Conservation (phyloP, 306 rosid species). For the Ochetophila trinervis region DNA sequence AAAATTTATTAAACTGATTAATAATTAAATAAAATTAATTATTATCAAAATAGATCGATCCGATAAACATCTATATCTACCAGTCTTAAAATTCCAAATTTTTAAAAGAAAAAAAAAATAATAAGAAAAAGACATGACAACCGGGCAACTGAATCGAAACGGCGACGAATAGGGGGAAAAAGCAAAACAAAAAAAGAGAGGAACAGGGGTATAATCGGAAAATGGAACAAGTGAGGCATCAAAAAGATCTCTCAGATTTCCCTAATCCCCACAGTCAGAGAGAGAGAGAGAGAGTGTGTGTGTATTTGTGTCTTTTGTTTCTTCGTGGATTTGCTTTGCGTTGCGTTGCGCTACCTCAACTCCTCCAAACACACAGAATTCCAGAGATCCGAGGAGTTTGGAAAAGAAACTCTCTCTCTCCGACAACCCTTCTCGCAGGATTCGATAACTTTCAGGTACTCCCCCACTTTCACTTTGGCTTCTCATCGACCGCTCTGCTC, state of each 20-base stretch:
- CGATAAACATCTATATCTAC: too few relatives aligned
- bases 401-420: conserved; percentile 33
- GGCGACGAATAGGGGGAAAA: not conserved
- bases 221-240: not conserved
- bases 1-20: too few relatives aligned
- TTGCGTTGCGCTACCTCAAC: conserved; percentile 19
- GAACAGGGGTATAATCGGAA: conserved; percentile 15
- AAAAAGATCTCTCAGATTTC: conserved; percentile 12
- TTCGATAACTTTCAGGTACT: conserved; percentile 24
- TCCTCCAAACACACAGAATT: conserved; percentile 18
- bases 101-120: not conserved
- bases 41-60: too few relatives aligned
- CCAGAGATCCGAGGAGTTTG: conserved; percentile 43
- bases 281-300: too few relatives aligned
- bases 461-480: conserved; percentile 4
- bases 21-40: too few relatives aligned
- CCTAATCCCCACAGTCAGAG: not conserved
- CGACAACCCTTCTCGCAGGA: not conserved
- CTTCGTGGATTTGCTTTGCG: not conserved
- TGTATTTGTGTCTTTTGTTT: too few relatives aligned
- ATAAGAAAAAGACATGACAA: not conserved
- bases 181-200: not conserved
- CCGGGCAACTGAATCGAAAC: not conserved
- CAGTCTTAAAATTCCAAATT: too few relatives aligned
- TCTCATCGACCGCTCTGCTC: not conserved